These are phyloP conservation scores for Papiliotrema flavescens DNA, from an alignment of 1,284 basidiomycete genomes.

Conservation along the genomic window DNA sequence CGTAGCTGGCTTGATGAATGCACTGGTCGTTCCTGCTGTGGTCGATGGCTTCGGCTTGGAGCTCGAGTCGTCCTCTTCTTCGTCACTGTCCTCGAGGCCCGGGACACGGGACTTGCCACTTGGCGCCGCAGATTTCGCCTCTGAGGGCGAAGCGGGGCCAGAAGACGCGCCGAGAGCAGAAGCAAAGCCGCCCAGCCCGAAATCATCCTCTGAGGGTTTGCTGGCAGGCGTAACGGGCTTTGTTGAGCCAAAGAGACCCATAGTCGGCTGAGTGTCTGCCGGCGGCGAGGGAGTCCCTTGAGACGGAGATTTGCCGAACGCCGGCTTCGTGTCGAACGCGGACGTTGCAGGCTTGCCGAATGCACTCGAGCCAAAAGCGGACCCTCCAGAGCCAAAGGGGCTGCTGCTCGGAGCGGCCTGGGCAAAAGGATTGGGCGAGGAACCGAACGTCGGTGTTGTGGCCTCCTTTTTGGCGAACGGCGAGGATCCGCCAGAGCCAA, in stretches of 20 bases:
- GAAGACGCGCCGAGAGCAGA: constrained; percentile 23
- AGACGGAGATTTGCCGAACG: neutral
- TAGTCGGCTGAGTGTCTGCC: neutral
- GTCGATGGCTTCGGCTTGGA: no score
- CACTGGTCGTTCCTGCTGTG: constrained; percentile 8
- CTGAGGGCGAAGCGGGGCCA: neutral
- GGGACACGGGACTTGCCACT: constrained; percentile 11
- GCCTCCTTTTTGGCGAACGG: no score
- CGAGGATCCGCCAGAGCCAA: constrained; percentile 1
- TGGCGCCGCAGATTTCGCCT: no score
- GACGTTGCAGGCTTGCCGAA: constrained; percentile 6
- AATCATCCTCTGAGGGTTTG: constrained; percentile 18
- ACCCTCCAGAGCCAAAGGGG: neutral
- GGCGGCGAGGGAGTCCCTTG: neutral
- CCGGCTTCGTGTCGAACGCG: no score
- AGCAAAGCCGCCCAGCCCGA: constrained; percentile 37
- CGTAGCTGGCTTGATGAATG: constrained; percentile 44
- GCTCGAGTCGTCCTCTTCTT: no score
- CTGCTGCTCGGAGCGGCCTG: neutral
- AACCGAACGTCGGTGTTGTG: no score
- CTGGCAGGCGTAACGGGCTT: neutral
- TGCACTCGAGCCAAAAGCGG: constrained; percentile 9
- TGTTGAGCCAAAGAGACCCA: neutral
- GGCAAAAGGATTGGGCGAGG: neutral
- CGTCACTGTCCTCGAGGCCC: constrained; percentile 22